These are phyloP conservation scores for Phoma sp. DNA, from an alignment of 2,329 filamentous ascomycete genomes.

Conservation along the genomic window DNA sequence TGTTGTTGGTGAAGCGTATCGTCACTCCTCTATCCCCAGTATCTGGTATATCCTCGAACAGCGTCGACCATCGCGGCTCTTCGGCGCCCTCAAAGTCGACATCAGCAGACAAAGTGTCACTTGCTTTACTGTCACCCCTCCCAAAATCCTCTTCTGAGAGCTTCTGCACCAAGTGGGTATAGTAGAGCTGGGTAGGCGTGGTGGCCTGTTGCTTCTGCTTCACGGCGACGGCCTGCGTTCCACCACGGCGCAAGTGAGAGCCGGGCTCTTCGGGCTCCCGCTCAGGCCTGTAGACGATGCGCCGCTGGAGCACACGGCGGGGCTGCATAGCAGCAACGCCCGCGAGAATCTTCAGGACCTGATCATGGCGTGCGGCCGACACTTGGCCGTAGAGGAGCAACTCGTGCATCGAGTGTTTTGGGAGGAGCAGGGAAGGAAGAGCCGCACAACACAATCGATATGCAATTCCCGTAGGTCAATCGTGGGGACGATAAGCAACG, in stretches of 20 bases:
- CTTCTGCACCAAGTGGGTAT: conserved; percentile 59
- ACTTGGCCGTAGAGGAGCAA: conserved; percentile 68
- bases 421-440: conserved; percentile 9
- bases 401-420: conserved; percentile 63
- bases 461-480: conserved; percentile 37
- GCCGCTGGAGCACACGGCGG: conserved; percentile 60
- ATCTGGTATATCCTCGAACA: conserved; percentile 54
- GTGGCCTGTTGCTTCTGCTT: conserved; percentile 48
- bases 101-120: conserved; percentile 29
- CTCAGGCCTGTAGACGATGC: conserved; percentile 65
- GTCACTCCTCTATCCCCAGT: conserved; percentile 62
- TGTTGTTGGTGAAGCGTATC: conserved; percentile 60
- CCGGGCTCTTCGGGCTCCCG: conserved; percentile 54
- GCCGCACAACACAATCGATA: conserved; percentile 29
- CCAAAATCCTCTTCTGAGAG: conserved; percentile 50
- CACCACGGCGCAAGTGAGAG: conserved; percentile 46
- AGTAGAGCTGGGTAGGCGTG: conserved; percentile 60
- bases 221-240: conserved; percentile 45
- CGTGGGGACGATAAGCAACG: conserved; percentile 39
- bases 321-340: conserved; percentile 69
- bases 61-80: conserved; percentile 45
- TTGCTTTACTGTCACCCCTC: conserved; percentile 17
- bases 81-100: conserved; percentile 29
- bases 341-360: conserved; percentile 67
- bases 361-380: conserved; percentile 63